A percentile compares a stretch with the other conserved stretches of the same genome.
phyloP scores from a whole-genome alignment of 768 basidiomycete species.

The Suillus cothurnatus region DNA sequence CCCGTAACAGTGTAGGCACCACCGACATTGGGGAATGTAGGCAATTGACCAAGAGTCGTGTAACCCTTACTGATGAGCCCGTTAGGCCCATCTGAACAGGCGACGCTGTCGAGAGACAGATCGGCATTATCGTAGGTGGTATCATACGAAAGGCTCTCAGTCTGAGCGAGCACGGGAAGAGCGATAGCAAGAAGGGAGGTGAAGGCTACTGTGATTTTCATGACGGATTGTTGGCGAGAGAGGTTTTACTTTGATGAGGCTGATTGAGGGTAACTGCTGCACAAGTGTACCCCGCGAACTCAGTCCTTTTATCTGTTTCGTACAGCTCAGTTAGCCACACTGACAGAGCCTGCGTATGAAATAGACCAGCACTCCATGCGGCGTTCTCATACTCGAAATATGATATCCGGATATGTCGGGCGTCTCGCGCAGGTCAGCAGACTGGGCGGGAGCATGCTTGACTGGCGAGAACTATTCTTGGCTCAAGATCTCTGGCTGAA shows the following conservation, averaged over 20 bases:
- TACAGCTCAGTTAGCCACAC: background rate
- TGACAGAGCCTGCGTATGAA: background rate
- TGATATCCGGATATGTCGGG: background rate
- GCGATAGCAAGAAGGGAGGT: conserved; percentile 15
- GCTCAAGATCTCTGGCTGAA: background rate
- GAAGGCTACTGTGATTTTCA: conserved; percentile 27
- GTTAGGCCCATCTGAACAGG: conserved; percentile 37
- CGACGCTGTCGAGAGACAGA: conserved; percentile 20
- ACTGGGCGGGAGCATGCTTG: background rate
- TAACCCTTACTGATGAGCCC: conserved; percentile 35
- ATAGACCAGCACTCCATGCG: background rate
- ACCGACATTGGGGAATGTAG: conserved; percentile 34
- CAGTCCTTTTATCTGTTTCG: conserved; percentile 19
- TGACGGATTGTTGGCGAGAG: conserved; percentile 9
- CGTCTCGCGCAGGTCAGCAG: conserved; percentile 11
- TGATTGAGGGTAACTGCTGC: conserved; percentile 4
- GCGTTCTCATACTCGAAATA: conserved; percentile 7
- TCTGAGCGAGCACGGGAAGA: conserved; percentile 21
- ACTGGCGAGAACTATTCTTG: conserved; percentile 10
- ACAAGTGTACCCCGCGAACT: background rate
- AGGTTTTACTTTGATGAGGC: background rate
- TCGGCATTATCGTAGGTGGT: conserved; percentile 30
- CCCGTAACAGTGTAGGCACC: conserved; percentile 34
- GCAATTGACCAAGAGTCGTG: conserved; percentile 35
- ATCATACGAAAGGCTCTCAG: conserved; percentile 32